Percentiles rank a stretch among this genome's conserved stretches.
These are phyloP conservation scores for Myotisia sp. DNA, from an alignment of 2,329 filamentous ascomycete genomes.

Conservation along the genomic window DNA sequence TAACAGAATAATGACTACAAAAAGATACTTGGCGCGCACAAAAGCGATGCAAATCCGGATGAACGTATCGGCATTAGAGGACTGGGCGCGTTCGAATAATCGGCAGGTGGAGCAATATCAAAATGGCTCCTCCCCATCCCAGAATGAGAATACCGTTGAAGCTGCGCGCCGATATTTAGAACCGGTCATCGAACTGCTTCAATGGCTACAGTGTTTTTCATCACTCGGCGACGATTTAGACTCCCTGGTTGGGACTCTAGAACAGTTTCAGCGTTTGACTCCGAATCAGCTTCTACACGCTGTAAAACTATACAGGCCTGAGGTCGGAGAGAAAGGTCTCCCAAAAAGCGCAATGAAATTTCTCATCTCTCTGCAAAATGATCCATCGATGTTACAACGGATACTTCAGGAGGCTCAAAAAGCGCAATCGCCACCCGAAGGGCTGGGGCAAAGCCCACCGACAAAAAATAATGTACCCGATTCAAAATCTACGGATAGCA, in stretches of 20 bases:
- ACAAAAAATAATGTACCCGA: background rate
- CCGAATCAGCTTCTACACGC: conserved; percentile 83
- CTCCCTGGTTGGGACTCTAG: conserved; percentile 71
- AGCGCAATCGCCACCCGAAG: conserved; percentile 19
- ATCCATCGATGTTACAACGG: conserved; percentile 44
- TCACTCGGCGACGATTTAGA: conserved; percentile 83
- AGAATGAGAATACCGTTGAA: conserved; percentile 76
- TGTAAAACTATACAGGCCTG: conserved; percentile 81
- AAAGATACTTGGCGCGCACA: conserved; percentile 83
- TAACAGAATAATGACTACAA: conserved; percentile 93
- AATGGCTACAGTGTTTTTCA: conserved; percentile 97
- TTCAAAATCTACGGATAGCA: conserved; percentile 8
- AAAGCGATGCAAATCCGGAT: conserved; percentile 99
- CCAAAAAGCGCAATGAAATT: conserved; percentile 82
- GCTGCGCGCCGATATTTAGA: conserved; percentile 70
- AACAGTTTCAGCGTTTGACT: conserved; percentile 72
- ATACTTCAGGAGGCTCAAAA: conserved; percentile 15
- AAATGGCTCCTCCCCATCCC: conserved; percentile 70
- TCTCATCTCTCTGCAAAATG: conserved; percentile 63
- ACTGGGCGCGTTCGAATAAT: conserved; percentile 91
- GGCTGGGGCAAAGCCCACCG: conserved; percentile 9
- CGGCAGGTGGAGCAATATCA: conserved; percentile 91
- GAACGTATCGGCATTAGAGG: conserved; percentile 90
- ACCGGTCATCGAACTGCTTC: conserved; percentile 81
- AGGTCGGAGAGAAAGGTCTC: conserved; percentile 86